phyloP scores from a whole-genome alignment of 208 protist genomes.

The Trypanosoma vivax region DNA sequence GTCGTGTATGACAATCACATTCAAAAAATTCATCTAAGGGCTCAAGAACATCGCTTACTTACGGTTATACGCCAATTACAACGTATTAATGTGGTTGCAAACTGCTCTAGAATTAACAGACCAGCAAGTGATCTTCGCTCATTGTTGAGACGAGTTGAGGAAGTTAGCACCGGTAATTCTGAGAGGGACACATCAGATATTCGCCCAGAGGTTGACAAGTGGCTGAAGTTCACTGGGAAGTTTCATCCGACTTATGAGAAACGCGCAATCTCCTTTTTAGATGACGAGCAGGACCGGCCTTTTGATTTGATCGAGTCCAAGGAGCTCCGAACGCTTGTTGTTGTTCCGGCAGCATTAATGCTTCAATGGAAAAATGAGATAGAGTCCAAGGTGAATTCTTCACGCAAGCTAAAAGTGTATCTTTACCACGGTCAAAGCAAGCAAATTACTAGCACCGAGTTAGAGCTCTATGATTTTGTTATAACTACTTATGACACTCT shows the following conservation, averaged over 20 bases:
- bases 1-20: conserved; percentile 21
- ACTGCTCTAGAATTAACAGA: conserved; percentile 77
- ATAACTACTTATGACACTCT: conserved; percentile 91
- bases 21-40: conserved; percentile 23
- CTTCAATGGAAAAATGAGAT: conserved; percentile 91
- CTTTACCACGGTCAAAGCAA: conserved; percentile 83
- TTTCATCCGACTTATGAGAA: conserved; percentile 78
- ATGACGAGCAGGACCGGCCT: conserved; percentile 67
- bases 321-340: conserved; percentile 87
- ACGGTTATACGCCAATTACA: conserved; percentile 82
- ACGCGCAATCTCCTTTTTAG: conserved; percentile 60
- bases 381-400: conserved; percentile 59
- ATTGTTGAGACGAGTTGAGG: conserved; percentile 37
- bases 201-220: conserved; percentile 69
- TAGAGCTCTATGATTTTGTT: conserved; percentile 89
- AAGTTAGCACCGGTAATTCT: conserved; percentile 12
- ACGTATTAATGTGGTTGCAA: conserved; percentile 71
- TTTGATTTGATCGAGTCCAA: conserved; percentile 77
- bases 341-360: conserved; percentile 89
- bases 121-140: conserved; percentile 50
- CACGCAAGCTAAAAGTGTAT: conserved; percentile 48
- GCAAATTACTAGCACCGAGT: conserved; percentile 51
- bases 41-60: conserved; percentile 50
- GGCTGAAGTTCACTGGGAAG: conserved; percentile 75
- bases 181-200: conserved; percentile 20